phyloP scores from a whole-genome alignment of 495 filamentous ascomycete genomes.

The Tuber calosporum region DNA sequence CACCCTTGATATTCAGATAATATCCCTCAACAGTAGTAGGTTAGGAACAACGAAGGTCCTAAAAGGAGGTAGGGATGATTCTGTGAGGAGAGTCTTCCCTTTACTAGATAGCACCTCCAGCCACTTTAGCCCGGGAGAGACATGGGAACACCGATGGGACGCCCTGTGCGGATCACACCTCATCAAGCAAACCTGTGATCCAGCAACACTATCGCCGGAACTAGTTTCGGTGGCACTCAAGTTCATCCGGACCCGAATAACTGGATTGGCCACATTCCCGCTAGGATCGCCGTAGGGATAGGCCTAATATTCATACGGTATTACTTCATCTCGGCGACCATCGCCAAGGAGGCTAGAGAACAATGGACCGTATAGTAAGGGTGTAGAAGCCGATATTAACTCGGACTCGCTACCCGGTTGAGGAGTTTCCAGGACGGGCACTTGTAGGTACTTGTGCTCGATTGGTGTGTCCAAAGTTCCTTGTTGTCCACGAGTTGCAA shows the following conservation, averaged over 20 bases:
- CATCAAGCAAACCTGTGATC: not conserved
- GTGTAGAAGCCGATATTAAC: not conserved
- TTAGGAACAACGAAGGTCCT: not conserved
- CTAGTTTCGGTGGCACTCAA: not conserved
- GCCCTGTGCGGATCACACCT: not conserved
- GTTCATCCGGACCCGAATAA: not conserved
- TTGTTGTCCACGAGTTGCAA: not conserved
- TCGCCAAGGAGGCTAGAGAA: not conserved
- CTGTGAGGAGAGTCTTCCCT: not conserved
- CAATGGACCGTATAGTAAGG: not conserved
- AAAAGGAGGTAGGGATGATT: not conserved
- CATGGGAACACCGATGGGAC: not conserved
- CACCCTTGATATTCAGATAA: not conserved
- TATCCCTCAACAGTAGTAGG: not conserved
- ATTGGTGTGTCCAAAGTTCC: not conserved
- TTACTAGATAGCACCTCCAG: not conserved
- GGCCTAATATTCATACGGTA: not conserved
- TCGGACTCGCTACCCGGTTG: not conserved
- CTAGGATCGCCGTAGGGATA: not conserved
- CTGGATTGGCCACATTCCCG: not conserved
- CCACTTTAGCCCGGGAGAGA: not conserved
- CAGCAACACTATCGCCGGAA: not conserved
- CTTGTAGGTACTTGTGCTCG: not conserved
- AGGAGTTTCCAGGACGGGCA: not conserved
- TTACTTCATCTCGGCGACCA: not conserved